Percentiles rank a stretch among this genome's conserved stretches.
Conservation (phyloP, 2,329 filamentous ascomycete species). For the Claviceps humidiphila region DNA sequence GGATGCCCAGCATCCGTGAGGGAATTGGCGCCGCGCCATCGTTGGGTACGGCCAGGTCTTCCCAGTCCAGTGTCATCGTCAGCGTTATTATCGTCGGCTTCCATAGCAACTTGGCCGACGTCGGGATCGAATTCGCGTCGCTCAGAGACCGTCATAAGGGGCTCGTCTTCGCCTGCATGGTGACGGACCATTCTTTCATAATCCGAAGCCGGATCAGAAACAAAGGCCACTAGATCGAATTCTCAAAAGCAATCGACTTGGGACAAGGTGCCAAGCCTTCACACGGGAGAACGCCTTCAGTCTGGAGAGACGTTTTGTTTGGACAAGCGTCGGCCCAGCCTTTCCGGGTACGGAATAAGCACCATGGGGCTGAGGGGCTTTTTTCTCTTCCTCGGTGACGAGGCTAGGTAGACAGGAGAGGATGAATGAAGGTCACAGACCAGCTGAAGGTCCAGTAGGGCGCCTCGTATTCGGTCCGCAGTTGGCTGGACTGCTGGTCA, state of each 20-base stretch:
- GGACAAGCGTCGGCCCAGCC: too few relatives aligned
- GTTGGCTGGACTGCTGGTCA: neutral
- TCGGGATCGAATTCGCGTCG: slow-evolving; percentile 16
- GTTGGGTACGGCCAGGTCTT: neutral
- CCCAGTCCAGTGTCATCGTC: neutral
- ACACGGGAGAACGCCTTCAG: too few relatives aligned
- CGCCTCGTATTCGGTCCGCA: neutral
- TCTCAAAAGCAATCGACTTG: neutral
- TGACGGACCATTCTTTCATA: slow-evolving; percentile 17
- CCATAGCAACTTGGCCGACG: slow-evolving; percentile 6
- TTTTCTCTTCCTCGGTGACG: neutral
- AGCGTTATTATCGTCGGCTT: slow-evolving; percentile 10
- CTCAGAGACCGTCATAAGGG: slow-evolving; percentile 25
- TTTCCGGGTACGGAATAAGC: too few relatives aligned
- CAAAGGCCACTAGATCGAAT: neutral
- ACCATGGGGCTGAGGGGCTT: neutral
- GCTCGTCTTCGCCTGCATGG: slow-evolving; percentile 22
- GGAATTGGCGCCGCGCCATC: slow-evolving; percentile 1
- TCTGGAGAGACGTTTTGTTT: too few relatives aligned
- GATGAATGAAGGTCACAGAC: neutral
- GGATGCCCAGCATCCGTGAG: slow-evolving; percentile 19
- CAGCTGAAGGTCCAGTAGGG: neutral
- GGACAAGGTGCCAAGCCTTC: too few relatives aligned
- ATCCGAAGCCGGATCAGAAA: neutral
- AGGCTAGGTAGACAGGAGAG: neutral